Percentiles rank a stretch among this genome's conserved stretches.
Evolutionary conservation across 176 grass and related monocot species (phyloP).

Genomic region (Thalia dealbata): DNA sequence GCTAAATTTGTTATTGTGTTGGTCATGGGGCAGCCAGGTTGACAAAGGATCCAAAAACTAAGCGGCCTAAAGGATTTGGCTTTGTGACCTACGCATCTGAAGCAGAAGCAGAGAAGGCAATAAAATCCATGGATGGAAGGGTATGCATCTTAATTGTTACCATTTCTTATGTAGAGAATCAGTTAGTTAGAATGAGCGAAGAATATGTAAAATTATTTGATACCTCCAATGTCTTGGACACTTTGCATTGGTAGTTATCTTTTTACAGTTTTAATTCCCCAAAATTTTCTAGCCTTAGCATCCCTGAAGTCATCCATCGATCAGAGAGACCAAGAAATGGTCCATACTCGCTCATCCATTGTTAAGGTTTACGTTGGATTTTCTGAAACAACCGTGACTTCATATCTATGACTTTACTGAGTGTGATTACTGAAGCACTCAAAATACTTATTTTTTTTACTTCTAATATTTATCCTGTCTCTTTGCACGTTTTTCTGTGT

Average conservation of each 20-base stretch:
- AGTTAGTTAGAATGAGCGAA: conserved; percentile 1
- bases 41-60: conserved; percentile 29
- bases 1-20: background rate
- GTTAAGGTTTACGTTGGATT: background rate
- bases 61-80: conserved; percentile 48
- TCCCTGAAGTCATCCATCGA: no score
- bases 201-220: background rate
- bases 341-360: no score
- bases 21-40: conserved; percentile 20
- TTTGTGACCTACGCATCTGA: conserved; percentile 39
- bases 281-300: no score
- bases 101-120: conserved; percentile 34
- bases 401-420: background rate
- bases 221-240: background rate
- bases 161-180: background rate
- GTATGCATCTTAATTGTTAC: conserved; percentile 12
- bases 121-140: conserved; percentile 50
- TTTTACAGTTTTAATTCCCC: background rate
- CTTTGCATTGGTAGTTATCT: background rate
- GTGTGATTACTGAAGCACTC: background rate
- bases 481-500: no score
- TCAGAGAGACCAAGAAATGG: no score
- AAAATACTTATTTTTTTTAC: background rate
- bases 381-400: background rate
- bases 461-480: no score